Base-by-base conservation (phyloP, 208 protist genomes). In the Naegleria gruberi region DNA sequence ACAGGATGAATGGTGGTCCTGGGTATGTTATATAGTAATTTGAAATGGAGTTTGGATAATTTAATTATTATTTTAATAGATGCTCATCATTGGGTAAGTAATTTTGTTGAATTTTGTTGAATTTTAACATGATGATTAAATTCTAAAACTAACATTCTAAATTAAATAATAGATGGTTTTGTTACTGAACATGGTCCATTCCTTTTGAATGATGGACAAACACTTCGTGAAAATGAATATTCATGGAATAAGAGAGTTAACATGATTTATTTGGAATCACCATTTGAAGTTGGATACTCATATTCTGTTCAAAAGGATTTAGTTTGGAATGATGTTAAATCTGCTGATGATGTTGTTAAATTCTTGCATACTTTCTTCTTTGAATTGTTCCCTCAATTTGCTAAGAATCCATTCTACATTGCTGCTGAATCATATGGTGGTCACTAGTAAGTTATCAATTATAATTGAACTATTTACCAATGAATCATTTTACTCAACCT, bases 331-430 rank as follows among this genome's bases (percentile, higher is more conserved):
- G 91, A 92, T 57, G 87, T 44, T 30, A 65, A 90, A 43, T 43
- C 65, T 40, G 81, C 91, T 19, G 23, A 93, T 81, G 91, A 92
- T 82, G 87, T 55, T 15, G 19, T 77, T 1, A 19, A 30, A 77
- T 30, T 37, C 12, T 77, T 77, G 8, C 91, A 90, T 45, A 37
- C 4, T 30, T 91, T 91, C n/a, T 84, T 93, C 0, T 23, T 90
- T 15, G n/a, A 34, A 19, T 92, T 77, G 1, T 93, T 94, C 90
- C 91, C 92, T 30, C 90, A 94, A 91, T 94, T 90, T 88, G 91
- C 94, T 15, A 94, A 93, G 83, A 94, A 96, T 89, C 91, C 92
- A 15, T 92, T 97, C 47, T 97, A 95, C 93, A 90, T 96, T 90
- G 90, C 95, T 51, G 92, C 90, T 42, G 93, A 93, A 41, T 91